Percentiles rank a stretch among this genome's conserved stretches.
Evolutionary conservation across 331 rosid genomes (phyloP).

Genomic region (Rosa hybrid): DNA sequence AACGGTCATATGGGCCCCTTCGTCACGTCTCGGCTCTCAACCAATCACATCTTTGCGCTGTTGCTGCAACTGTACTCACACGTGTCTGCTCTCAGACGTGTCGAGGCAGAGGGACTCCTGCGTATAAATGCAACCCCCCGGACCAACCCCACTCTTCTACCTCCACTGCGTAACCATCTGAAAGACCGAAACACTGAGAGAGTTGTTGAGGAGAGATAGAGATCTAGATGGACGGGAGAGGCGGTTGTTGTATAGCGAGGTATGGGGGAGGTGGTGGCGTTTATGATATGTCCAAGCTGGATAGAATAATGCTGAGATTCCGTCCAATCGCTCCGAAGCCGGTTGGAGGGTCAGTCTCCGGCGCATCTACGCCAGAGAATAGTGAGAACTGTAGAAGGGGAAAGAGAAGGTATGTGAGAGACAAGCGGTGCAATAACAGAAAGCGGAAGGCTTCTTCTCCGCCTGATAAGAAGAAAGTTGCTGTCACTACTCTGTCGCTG

Average conservation of each 20-base stretch:
- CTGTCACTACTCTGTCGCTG: conserved; percentile 56
- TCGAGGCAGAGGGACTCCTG: conserved; percentile 16
- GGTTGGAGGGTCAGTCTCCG: conserved; percentile 30
- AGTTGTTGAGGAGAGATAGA: background rate
- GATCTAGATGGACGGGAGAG: conserved; percentile 37
- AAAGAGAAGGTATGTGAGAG: conserved; percentile 42
- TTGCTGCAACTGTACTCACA: conserved; percentile 27
- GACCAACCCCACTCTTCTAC: background rate
- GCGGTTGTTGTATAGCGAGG: conserved; percentile 53
- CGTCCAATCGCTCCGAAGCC: conserved; percentile 93
- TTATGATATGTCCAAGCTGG: conserved; percentile 38
- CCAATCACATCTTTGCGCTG: conserved; percentile 50
- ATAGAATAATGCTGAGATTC: conserved; percentile 71
- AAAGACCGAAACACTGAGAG: background rate
- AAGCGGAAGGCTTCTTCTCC: conserved; percentile 35
- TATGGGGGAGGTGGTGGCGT: conserved; percentile 27
- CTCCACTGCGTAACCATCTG: background rate
- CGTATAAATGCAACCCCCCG: conserved; percentile 22
- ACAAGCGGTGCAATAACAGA: conserved; percentile 39
- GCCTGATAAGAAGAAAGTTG: conserved; percentile 6
- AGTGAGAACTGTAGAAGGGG: conserved; percentile 28
- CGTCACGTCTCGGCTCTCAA: conserved; percentile 46
- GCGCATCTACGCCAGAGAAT: conserved; percentile 37
- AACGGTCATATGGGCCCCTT: conserved; percentile 23
- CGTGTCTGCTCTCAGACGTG: conserved; percentile 50